Conservation (phyloP, 1,284 basidiomycete species). For the Tilletia indica region DNA sequence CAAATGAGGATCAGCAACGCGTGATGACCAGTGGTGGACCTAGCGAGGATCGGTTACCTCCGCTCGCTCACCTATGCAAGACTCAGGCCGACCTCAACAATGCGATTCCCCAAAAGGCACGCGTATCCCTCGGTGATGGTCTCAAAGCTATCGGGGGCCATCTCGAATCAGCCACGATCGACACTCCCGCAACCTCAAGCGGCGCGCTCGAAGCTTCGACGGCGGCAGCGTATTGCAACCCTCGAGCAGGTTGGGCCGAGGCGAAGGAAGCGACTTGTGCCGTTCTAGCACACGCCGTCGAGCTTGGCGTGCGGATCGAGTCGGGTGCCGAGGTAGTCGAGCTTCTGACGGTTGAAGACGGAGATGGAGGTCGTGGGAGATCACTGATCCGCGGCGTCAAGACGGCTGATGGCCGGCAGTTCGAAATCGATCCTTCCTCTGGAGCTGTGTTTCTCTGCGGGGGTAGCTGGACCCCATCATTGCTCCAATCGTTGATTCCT, state of each 20-base stretch:
- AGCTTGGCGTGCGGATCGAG: constrained; percentile 67
- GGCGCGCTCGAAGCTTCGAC: constrained; percentile 15
- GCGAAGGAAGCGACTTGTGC: constrained; percentile 68
- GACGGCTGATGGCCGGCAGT: constrained; percentile 65
- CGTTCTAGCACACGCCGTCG: constrained; percentile 64
- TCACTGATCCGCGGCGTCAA: constrained; percentile 66
- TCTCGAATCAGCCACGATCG: no score
- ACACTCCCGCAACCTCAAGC: no score
- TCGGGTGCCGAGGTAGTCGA: constrained; percentile 64
- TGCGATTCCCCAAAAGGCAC: constrained; percentile 22
- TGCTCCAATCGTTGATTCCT: constrained; percentile 59
- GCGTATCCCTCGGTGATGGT: constrained; percentile 21
- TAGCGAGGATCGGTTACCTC: not conserved
- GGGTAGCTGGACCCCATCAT: constrained; percentile 78
- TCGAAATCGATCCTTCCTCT: constrained; percentile 55
- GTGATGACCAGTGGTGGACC: no score
- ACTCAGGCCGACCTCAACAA: constrained; percentile 22
- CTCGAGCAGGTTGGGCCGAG: constrained; percentile 79
- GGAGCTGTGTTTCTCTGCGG: constrained; percentile 68
- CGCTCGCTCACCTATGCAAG: constrained; percentile 27
- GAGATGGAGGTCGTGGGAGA: constrained; percentile 28
- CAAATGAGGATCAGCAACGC: not conserved
- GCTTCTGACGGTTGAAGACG: constrained; percentile 48
- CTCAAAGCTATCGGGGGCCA: constrained; percentile 26
- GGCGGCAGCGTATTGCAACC: constrained; percentile 67